Evolutionary conservation across 129 eudicot species (phyloP), one percentile per base, ranked within the genome.

Genomic region (Pseudognaphalium luteoalbum): DNA sequence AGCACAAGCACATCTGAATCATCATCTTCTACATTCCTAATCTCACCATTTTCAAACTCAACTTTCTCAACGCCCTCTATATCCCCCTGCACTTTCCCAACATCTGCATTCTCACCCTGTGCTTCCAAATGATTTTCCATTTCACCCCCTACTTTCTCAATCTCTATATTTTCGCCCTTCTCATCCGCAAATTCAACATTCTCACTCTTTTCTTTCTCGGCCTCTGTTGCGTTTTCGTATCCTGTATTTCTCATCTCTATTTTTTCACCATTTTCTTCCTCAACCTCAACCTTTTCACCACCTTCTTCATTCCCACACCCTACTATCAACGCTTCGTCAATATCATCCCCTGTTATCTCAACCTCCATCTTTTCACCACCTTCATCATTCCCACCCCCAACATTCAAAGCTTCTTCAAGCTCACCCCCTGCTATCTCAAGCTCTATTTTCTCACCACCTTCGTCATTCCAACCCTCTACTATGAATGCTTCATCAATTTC

Each of bases 1-100:
- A 91, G 88, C 72, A 91, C 94, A 21, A 76, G 35, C 68, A 51
- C 91, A 11, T 83, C 63, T 51, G 77, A 47, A 70, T 68, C 85
- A 4, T 19, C 85, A 5, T 79, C 73, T 16, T 79, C 78, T 28
- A 50, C 20, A 33, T 73, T 44, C n/a, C 30, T 33, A 78, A 77
- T 61, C 69, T 69, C 47, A 59, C 72, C 67, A 33, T 52, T 73
- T 73, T 28, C 69, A 21, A 37, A 79, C 68, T 66, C 83, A 5
- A 19, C 70, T 73, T 80, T 39, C 47, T 17, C 47, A 80, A 41
- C 64, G 50, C 73, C 58, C 58, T 33, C 76, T 12, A 28, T 70
- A 71, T 32, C 72, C 4, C 59, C 72, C 73, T 50, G 72, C 9
- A 16, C 72, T 63, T 71, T 34, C 82, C 35, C 73, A 54, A 5